A percentile compares a stretch with the other conserved stretches of the same genome.
Conservation (phyloP, 2,329 filamentous ascomycete genomes). For the Pseudocercospora pini-densiflorae region DNA sequence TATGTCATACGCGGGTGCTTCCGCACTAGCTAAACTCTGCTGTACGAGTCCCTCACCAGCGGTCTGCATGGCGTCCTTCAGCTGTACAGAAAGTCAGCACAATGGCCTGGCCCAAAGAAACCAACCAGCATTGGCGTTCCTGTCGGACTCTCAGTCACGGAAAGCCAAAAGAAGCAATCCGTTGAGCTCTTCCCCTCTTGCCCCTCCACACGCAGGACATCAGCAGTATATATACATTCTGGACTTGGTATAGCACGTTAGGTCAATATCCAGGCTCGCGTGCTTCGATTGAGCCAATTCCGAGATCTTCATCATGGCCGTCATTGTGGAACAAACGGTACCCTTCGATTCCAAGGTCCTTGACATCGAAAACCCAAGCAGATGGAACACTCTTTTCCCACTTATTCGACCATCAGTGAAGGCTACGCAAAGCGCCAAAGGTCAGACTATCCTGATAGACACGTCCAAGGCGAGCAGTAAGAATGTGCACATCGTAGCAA, state of each 20-base stretch:
- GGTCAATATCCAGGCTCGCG: not conserved
- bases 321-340: constrained; percentile 44
- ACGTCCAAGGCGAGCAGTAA: constrained; percentile 32
- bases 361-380: constrained; percentile 36
- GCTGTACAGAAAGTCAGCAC: not conserved
- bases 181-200: constrained; percentile 16
- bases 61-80: not conserved
- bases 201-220: constrained; percentile 15
- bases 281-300: constrained; percentile 1
- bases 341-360: constrained; percentile 37
- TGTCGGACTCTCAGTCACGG: not conserved
- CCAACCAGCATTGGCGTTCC: not conserved
- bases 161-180: constrained; percentile 11
- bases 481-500: constrained; percentile 36
- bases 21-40: too few species aligned
- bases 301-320: constrained; percentile 33
- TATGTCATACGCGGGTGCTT: too few species aligned
- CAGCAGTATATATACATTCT: constrained; percentile 5
- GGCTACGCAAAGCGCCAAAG: constrained; percentile 33
- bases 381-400: constrained; percentile 42
- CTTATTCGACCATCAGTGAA: constrained; percentile 40
- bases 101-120: not conserved
- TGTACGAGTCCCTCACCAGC: too few species aligned
- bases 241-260: constrained; percentile 2
- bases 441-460: constrained; percentile 40